A percentile compares a stretch with the other conserved stretches of the same genome.
phyloP scores from a whole-genome alignment of 805 yeast species.

The Candida ponderosae region DNA sequence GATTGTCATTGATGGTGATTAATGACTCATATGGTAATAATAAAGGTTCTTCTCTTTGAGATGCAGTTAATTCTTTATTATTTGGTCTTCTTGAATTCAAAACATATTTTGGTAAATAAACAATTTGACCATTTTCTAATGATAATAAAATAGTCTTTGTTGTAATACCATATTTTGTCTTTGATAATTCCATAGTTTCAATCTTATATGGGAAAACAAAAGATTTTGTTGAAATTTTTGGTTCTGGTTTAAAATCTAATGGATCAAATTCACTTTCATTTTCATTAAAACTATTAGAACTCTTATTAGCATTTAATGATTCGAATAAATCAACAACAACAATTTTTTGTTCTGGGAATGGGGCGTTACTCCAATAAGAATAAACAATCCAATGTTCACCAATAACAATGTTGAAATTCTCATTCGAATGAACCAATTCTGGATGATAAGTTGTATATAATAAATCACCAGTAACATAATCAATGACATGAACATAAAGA shows the following conservation, averaged over 20 bases:
- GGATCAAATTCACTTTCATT: too few relatives aligned
- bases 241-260: constrained; percentile 30
- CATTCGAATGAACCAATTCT: constrained; percentile 32
- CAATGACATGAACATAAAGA: constrained; percentile 48
- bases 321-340: constrained; percentile 77
- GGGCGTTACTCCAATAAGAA: constrained; percentile 45
- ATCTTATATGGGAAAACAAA: constrained; percentile 59
- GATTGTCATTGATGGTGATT: constrained; percentile 39
- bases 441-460: constrained; percentile 37
- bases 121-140: constrained; percentile 52
- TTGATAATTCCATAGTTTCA: constrained; percentile 40
- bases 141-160: constrained; percentile 55
- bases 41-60: constrained; percentile 52
- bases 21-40: constrained; percentile 60
- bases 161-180: constrained; percentile 61
- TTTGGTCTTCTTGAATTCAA: constrained; percentile 65
- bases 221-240: constrained; percentile 45
- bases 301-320: constrained; percentile 43
- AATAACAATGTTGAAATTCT: constrained; percentile 42
- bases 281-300: constrained; percentile 20
- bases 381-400: constrained; percentile 85
- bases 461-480: constrained; percentile 61
- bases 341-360: constrained; percentile 47
- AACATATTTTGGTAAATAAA: constrained; percentile 61
- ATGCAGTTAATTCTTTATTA: constrained; percentile 40